A percentile compares a stretch with the other conserved stretches of the same genome.
phyloP scores from a whole-genome alignment of 805 yeast genomes.

The Metschnikowia kofuensis region DNA sequence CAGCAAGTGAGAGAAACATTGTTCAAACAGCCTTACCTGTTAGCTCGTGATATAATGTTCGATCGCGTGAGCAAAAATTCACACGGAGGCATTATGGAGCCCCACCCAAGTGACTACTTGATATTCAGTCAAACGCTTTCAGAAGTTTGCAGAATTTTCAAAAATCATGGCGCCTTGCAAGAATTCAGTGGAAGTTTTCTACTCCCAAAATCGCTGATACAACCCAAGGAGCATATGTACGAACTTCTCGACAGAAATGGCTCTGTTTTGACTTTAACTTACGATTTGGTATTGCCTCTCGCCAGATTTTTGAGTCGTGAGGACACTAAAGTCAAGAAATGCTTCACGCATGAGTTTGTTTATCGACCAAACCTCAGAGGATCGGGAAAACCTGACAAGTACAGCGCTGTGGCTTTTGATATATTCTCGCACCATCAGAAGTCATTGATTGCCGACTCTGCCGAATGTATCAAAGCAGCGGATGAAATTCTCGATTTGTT shows the following conservation, averaged over 20 bases:
- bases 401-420: constrained; percentile 85
- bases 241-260: constrained; percentile 86
- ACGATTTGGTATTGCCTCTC: constrained; percentile 84
- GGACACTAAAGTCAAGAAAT: constrained; percentile 51
- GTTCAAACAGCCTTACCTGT: constrained; percentile 79
- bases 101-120: constrained; percentile 44
- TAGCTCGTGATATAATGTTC: constrained; percentile 81
- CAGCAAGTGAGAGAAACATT: constrained; percentile 84
- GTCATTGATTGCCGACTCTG: constrained; percentile 48
- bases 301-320: constrained; percentile 78
- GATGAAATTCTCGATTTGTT: constrained; percentile 67
- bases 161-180: constrained; percentile 84
- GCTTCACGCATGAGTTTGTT: constrained; percentile 76
- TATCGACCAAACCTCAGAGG: constrained; percentile 64
- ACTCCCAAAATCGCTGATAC: constrained; percentile 79
- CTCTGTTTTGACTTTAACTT: constrained; percentile 82
- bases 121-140: constrained; percentile 59
- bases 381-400: constrained; percentile 66
- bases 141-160: constrained; percentile 61
- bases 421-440: constrained; percentile 50
- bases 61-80: constrained; percentile 46
- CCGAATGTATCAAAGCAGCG: constrained; percentile 80
- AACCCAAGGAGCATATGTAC: constrained; percentile 61
- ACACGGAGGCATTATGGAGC: constrained; percentile 25
- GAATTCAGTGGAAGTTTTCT: constrained; percentile 59